Evolutionary conservation across 768 basidiomycete species (phyloP).

Genomic region (Mycena metata): DNA sequence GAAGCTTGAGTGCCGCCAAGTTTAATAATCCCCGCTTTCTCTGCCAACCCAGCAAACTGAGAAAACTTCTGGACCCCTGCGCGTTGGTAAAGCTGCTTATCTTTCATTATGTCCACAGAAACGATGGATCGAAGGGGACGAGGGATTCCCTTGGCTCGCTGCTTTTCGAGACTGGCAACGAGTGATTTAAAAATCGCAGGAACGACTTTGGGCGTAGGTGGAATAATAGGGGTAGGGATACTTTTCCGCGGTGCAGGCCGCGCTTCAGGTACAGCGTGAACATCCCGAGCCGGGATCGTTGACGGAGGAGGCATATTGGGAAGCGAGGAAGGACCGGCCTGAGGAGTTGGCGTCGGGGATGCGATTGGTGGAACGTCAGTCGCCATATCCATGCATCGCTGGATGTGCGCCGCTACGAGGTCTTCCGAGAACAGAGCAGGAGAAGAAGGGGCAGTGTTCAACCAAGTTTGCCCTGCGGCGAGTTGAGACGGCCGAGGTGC

Average conservation of each 20-base stretch:
- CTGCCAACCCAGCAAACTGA: conserved; percentile 49
- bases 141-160: conserved; percentile 12
- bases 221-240: background rate
- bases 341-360: background rate
- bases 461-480: too few relatives aligned
- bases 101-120: conserved; percentile 17
- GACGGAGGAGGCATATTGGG: background rate
- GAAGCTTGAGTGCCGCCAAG: conserved; percentile 41
- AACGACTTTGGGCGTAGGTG: too few relatives aligned
- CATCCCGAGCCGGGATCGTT: background rate
- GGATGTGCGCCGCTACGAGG: background rate
- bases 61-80: conserved; percentile 51
- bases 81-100: conserved; percentile 42
- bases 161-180: conserved; percentile 8
- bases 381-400: conserved; percentile 2
- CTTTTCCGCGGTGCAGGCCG: background rate
- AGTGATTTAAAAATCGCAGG: conserved; percentile 6
- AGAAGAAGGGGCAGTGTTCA: background rate
- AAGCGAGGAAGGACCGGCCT: background rate
- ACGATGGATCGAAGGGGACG: conserved; percentile 29
- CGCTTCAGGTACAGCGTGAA: background rate
- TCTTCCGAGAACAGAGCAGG: background rate
- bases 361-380: background rate
- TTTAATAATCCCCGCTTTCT: conserved; percentile 45
- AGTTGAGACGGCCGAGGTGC: too few relatives aligned